Evolutionary conservation across 768 basidiomycete species (phyloP).

Genomic region (Pleurotus tuber-regium): DNA sequence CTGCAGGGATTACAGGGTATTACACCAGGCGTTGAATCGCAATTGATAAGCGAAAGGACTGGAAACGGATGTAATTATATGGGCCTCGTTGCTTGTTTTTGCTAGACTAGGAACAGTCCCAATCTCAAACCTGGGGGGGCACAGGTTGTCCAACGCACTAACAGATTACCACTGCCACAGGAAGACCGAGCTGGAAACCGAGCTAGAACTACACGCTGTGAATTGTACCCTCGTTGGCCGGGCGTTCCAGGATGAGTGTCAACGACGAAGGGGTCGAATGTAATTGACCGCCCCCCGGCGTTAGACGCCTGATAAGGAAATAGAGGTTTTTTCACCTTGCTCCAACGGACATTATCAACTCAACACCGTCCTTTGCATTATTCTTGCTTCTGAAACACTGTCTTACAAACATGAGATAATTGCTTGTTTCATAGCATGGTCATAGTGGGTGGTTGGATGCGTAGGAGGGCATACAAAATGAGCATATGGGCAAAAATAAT

Average conservation of each 20-base stretch:
- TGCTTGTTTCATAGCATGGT: slow-evolving; percentile 2
- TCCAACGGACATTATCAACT: not conserved
- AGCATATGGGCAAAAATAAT: slow-evolving; percentile 5
- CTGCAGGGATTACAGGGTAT: no score
- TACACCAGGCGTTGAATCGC: no score
- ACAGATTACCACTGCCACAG: not conserved
- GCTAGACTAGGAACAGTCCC: slow-evolving; percentile 2
- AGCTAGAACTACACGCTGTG: not conserved
- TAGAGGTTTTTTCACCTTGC: not conserved
- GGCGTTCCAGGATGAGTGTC: slow-evolving; percentile 8
- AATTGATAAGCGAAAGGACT: no score
- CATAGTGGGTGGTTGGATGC: slow-evolving; percentile 5
- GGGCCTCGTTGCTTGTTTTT: not conserved
- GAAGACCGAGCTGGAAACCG: not conserved
- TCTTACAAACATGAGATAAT: not conserved
- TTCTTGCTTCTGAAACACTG: slow-evolving; percentile 2
- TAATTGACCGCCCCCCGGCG: not conserved
- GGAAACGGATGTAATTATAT: slow-evolving; percentile 2
- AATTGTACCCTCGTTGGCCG: not conserved
- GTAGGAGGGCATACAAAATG: slow-evolving; percentile 4
- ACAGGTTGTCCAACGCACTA: slow-evolving; percentile 6
- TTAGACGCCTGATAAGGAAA: slow-evolving; percentile 7
- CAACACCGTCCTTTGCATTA: not conserved
- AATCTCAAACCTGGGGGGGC: slow-evolving; percentile 8
- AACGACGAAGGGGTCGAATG: not conserved